A percentile compares a stretch with the other conserved stretches of the same genome.
phyloP scores from a whole-genome alignment of 805 yeast species.

The Ogataea corticis region DNA sequence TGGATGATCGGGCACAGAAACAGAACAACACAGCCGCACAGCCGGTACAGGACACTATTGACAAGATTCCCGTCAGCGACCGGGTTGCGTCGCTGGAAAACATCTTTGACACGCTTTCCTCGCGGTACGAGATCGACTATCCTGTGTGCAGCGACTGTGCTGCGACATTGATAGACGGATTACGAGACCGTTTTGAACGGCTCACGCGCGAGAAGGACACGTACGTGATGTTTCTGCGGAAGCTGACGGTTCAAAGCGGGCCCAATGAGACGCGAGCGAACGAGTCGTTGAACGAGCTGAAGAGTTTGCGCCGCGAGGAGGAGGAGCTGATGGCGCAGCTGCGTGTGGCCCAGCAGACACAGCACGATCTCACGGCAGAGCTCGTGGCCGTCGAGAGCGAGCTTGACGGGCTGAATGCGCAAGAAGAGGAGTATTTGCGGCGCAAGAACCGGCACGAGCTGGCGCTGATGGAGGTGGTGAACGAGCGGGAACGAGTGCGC shows the following conservation, averaged over 20 bases:
- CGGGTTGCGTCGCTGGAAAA: slow-evolving; percentile 51
- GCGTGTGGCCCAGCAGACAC: slow-evolving; percentile 43
- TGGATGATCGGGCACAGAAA: slow-evolving; percentile 24
- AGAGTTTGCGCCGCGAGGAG: slow-evolving; percentile 43
- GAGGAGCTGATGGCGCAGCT: slow-evolving; percentile 38
- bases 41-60: slow-evolving; percentile 13
- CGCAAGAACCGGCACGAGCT: slow-evolving; percentile 57
- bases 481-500: slow-evolving; percentile 62
- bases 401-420: slow-evolving; percentile 36
- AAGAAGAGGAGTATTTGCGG: slow-evolving; percentile 47
- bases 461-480: slow-evolving; percentile 48
- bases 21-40: neutral
- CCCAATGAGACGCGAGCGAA: slow-evolving; percentile 43
- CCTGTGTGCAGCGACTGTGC: slow-evolving; percentile 93
- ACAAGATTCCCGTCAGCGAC: slow-evolving; percentile 34
- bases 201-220: slow-evolving; percentile 75
- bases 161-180: slow-evolving; percentile 56
- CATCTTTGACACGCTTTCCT: slow-evolving; percentile 72
- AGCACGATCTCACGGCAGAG: slow-evolving; percentile 48
- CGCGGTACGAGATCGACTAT: slow-evolving; percentile 75
- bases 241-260: slow-evolving; percentile 58
- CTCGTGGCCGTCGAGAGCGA: slow-evolving; percentile 45
- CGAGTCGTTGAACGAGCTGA: slow-evolving; percentile 47
- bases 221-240: slow-evolving; percentile 70
- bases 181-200: slow-evolving; percentile 70